These are phyloP conservation scores for Plenodomus lindquistii DNA, from an alignment of 2,329 filamentous ascomycete species.

Conservation along the genomic window DNA sequence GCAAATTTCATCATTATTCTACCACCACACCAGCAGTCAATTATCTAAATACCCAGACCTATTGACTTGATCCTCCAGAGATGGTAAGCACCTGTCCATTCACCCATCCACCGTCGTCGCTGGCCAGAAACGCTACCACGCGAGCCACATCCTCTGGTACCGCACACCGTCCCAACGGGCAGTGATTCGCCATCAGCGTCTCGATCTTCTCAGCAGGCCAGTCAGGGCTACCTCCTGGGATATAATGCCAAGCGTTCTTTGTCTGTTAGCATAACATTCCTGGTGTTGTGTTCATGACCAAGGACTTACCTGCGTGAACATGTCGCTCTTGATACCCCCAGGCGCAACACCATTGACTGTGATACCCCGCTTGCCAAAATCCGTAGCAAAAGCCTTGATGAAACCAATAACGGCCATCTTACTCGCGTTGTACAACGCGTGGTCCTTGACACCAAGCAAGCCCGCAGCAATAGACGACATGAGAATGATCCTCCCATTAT, in stretches of 20 bases:
- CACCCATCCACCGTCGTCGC: slow-evolving; percentile 47
- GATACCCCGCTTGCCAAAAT: slow-evolving; percentile 69
- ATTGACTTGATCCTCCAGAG: slow-evolving; percentile 48
- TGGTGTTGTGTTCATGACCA: no score
- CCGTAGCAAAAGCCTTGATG: slow-evolving; percentile 71
- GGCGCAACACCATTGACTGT: slow-evolving; percentile 75
- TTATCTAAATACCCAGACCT: no score
- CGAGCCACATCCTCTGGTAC: slow-evolving; percentile 51
- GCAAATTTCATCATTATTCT: no score
- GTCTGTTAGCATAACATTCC: neutral
- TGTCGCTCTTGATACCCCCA: slow-evolving; percentile 75
- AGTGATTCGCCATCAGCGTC: slow-evolving; percentile 54
- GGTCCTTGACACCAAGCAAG: slow-evolving; percentile 69
- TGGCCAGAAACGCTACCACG: slow-evolving; percentile 48
- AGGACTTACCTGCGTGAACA: slow-evolving; percentile 61
- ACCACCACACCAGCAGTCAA: neutral
- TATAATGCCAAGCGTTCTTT: slow-evolving; percentile 61
- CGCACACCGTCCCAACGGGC: slow-evolving; percentile 54
- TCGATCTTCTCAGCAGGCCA: slow-evolving; percentile 56
- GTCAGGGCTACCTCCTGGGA: slow-evolving; percentile 54
- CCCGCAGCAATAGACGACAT: slow-evolving; percentile 73
- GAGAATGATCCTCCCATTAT: slow-evolving; percentile 73
- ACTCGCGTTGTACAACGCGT: slow-evolving; percentile 71
- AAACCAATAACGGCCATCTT: slow-evolving; percentile 76
- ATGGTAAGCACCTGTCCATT: slow-evolving; percentile 48